Evolutionary conservation across 176 grass and related monocot genomes (phyloP).

Genomic region (Otatea glauca): DNA sequence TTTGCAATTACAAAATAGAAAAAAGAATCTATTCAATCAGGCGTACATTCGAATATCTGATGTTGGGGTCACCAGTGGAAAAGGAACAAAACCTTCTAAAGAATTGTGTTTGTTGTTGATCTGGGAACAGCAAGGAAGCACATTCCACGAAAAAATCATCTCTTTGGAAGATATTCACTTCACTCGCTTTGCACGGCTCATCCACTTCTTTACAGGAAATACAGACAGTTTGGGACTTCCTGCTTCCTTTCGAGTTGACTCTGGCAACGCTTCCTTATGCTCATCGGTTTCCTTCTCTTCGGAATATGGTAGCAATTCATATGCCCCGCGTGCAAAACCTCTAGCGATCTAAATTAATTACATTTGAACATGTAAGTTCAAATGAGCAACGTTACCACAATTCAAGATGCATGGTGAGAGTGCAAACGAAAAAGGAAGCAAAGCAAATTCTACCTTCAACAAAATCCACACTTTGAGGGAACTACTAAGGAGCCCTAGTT

Average conservation of each 20-base stretch:
- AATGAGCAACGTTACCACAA: not conserved
- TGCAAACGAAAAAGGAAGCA: constrained; percentile 12
- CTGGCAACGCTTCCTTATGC: constrained; percentile 52
- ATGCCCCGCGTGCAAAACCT: constrained; percentile 65
- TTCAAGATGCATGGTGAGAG: constrained; percentile 9
- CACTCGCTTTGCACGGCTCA: constrained; percentile 61
- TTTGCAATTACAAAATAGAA: not conserved
- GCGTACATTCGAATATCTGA: not conserved
- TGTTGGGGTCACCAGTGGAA: not conserved
- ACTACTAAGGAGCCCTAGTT: constrained; percentile 79
- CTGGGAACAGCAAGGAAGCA: not conserved
- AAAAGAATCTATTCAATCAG: not conserved
- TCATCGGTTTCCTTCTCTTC: constrained; percentile 58
- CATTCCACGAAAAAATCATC: not conserved
- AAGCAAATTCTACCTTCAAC: constrained; percentile 67
- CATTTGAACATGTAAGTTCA: constrained; percentile 19
- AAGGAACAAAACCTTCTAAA: not conserved
- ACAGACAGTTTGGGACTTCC: constrained; percentile 61
- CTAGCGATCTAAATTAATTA: constrained; percentile 58
- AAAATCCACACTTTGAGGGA: constrained; percentile 92
- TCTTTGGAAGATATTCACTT: constrained; percentile 38
- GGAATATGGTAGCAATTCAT: constrained; percentile 74
- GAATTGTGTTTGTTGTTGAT: not conserved
- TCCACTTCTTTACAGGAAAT: constrained; percentile 87
- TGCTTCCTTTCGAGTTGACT: constrained; percentile 37